Evolutionary conservation across 495 filamentous ascomycete species (phyloP).

Genomic region (Tuber brumale): DNA sequence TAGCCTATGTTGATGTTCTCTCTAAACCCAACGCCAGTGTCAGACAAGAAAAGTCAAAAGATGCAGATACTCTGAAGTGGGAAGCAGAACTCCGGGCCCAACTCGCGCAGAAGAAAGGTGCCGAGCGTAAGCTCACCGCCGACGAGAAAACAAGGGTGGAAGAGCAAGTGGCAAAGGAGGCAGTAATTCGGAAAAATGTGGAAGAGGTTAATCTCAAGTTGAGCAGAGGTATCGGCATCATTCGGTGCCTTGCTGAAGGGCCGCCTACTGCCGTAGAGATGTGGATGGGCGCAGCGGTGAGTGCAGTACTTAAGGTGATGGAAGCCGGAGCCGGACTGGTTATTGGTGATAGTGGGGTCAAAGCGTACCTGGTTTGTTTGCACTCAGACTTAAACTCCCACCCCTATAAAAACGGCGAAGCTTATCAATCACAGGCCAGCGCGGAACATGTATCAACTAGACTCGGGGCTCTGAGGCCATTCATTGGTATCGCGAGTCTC

Average conservation of each 20-base stretch:
- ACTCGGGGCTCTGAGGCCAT: constrained; percentile 67
- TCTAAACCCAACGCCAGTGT: constrained; percentile 56
- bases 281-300: constrained; percentile 78
- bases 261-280: constrained; percentile 74
- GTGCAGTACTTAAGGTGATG: constrained; percentile 61
- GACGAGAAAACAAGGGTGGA: constrained; percentile 88
- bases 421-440: constrained; percentile 26
- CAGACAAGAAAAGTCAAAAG: constrained; percentile 73
- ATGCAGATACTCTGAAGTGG: constrained; percentile 95
- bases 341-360: constrained; percentile 68
- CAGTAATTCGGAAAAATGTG: constrained; percentile 65
- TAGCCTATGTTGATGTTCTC: constrained; percentile 80
- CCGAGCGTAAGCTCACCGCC: constrained; percentile 78
- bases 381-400: not conserved
- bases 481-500: constrained; percentile 81
- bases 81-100: constrained; percentile 86
- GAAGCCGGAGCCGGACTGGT: constrained; percentile 73
- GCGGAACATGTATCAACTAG: constrained; percentile 56
- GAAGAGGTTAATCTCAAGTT: constrained; percentile 60
- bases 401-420: constrained; percentile 2
- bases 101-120: constrained; percentile 83
- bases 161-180: constrained; percentile 80
- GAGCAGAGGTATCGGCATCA: constrained; percentile 72
- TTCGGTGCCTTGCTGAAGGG: constrained; percentile 70
- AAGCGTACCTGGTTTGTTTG: constrained; percentile 64